A percentile compares a stretch with the other conserved stretches of the same genome.
Evolutionary conservation across 2,329 filamentous ascomycete species (phyloP).

Genomic region (Amauroascus niger): DNA sequence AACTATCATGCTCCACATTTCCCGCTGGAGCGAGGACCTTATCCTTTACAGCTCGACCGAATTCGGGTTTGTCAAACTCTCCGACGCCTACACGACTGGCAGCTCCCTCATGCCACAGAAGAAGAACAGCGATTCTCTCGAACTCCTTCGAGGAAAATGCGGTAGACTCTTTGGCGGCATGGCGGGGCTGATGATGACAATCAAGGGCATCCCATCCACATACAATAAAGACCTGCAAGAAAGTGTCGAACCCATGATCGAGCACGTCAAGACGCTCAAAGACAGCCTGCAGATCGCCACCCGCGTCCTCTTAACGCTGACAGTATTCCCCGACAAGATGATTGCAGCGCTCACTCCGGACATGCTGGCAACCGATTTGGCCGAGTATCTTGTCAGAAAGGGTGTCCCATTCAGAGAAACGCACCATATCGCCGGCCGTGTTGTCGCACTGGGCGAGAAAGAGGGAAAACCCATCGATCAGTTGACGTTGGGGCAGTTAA

Average conservation of each 20-base stretch:
- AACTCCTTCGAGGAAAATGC: constrained; percentile 66
- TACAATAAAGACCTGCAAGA: constrained; percentile 95
- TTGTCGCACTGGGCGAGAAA: constrained; percentile 62
- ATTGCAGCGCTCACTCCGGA: constrained; percentile 64
- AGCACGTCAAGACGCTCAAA: constrained; percentile 67
- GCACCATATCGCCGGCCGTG: constrained; percentile 65
- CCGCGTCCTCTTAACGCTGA: constrained; percentile 66
- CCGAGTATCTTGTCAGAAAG: constrained; percentile 38
- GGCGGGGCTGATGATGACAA: constrained; percentile 66
- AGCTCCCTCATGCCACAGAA: constrained; percentile 74
- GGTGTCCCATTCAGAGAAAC: constrained; percentile 61
- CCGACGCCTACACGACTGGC: constrained; percentile 71
- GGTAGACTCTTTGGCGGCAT: constrained; percentile 72
- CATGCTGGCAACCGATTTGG: constrained; percentile 60
- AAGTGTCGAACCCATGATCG: constrained; percentile 73
- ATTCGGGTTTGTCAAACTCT: constrained; percentile 65
- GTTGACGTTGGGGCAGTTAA: constrained; percentile 55
- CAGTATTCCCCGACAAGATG: constrained; percentile 65
- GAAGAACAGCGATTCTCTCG: constrained; percentile 65
- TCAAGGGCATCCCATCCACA: constrained; percentile 66
- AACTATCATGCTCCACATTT: constrained; percentile 70
- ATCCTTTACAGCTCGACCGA: constrained; percentile 72
- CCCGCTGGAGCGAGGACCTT: constrained; percentile 72
- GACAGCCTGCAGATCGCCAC: constrained; percentile 77
- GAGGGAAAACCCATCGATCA: constrained; percentile 59